phyloP scores from a whole-genome alignment of 2,329 filamentous ascomycete species.

The Sordariomycetes sp. region DNA sequence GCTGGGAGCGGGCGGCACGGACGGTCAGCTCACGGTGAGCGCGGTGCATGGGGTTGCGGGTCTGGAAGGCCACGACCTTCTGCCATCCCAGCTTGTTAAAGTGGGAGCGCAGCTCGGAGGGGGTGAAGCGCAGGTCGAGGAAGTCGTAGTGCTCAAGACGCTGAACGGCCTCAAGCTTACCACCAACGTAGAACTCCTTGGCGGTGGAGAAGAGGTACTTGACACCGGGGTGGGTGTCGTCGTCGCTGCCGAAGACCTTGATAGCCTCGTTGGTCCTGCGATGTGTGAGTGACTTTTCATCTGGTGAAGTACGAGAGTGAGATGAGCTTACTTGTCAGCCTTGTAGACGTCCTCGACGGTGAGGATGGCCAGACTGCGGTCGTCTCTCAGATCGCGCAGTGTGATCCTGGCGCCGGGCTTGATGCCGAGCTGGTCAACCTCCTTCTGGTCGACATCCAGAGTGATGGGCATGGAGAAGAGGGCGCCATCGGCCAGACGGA shows the following conservation, averaged over 20 bases:
- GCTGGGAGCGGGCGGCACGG: conserved; percentile 86
- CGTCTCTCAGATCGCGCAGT: conserved; percentile 91
- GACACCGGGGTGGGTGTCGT: conserved; percentile 84
- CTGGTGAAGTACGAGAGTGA: background rate
- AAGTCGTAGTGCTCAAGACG: conserved; percentile 98
- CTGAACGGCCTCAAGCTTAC: conserved; percentile 92
- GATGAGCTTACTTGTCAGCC: conserved; percentile 77
- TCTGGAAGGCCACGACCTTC: conserved; percentile 97
- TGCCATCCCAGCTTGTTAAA: conserved; percentile 99
- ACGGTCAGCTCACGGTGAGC: conserved; percentile 97
- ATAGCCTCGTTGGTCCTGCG: conserved; percentile 76
- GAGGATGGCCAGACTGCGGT: conserved; percentile 90
- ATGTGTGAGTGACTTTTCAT: conserved; percentile 9
- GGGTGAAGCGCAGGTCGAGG: conserved; percentile 90
- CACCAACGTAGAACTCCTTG: conserved; percentile 86
- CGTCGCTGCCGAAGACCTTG: conserved; percentile 87
- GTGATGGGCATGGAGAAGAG: conserved; percentile 97
- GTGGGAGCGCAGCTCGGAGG: conserved; percentile 86
- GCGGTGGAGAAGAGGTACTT: conserved; percentile 78
- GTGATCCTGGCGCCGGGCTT: conserved; percentile 76
- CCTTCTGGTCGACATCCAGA: conserved; percentile 70
- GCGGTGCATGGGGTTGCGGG: conserved; percentile 97
- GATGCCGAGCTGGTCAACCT: conserved; percentile 65
- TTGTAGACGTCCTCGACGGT: conserved; percentile 93
- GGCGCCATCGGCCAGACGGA: conserved; percentile 77